These are phyloP conservation scores for Hirschioporus abietinus DNA, from an alignment of 768 basidiomycete genomes.

Conservation along the genomic window DNA sequence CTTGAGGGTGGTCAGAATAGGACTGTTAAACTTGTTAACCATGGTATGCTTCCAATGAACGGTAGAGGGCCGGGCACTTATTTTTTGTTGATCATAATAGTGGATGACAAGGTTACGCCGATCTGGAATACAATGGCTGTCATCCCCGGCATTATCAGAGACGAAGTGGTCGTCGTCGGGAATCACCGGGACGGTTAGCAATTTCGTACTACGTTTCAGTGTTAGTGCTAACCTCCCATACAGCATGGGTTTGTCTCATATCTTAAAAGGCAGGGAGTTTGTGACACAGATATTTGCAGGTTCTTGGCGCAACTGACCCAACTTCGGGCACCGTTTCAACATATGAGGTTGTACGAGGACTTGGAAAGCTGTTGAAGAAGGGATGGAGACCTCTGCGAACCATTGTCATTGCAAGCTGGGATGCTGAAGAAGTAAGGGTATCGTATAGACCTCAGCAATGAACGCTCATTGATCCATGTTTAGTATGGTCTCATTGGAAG, in stretches of 20 bases:
- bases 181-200: conserved; percentile 79
- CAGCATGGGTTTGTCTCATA: conserved; percentile 7
- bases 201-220: not conserved
- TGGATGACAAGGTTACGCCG: conserved; percentile 74
- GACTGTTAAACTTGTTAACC: conserved; percentile 52
- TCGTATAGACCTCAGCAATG: not conserved
- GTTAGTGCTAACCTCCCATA: not conserved
- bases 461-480: not conserved
- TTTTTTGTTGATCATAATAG: conserved; percentile 26
- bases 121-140: conserved; percentile 49
- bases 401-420: conserved; percentile 76
- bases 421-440: conserved; percentile 56
- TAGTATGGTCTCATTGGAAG: conserved; percentile 73
- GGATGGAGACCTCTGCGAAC: conserved; percentile 73
- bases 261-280: not conserved
- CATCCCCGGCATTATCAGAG: conserved; percentile 31
- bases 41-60: conserved; percentile 30
- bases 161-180: conserved; percentile 43
- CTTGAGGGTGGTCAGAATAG: conserved; percentile 38
- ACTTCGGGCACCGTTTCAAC: conserved; percentile 52
- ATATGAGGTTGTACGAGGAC: conserved; percentile 50
- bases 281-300: conserved; percentile 17
- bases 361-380: conserved; percentile 42
- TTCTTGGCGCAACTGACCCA: conserved; percentile 53
- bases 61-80: not conserved